Evolutionary conservation across 192 early-diverging fungal genomes (phyloP), one percentile per base, ranked within the genome.

Genomic region (Linnemannia elongata): DNA sequence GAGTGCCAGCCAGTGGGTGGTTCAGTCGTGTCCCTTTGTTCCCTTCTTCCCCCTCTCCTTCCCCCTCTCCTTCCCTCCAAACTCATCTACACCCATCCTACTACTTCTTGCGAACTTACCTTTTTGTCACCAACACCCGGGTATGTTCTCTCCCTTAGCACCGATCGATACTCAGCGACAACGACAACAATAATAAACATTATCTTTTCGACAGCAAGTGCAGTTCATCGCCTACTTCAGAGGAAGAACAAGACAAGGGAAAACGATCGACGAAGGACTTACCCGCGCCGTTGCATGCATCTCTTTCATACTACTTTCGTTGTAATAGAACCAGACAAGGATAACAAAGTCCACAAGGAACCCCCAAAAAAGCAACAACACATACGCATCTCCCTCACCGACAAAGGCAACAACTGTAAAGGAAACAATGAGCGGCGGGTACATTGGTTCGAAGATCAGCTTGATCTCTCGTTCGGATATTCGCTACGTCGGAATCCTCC

Each of bases 401-500:
- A 75, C 74, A 75, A 45, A 45, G 30, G 20, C 20, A 24, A 30
- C 41, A 30, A 41, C 13, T 2, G 72, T 60, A 27, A 24, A 39
- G 54, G n/a, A 41, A 68, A 72, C 75, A 73, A 87, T 87, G 85
- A 87, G 91, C 47, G 86, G 88, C 35, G 90, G 89, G 36, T 93
- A 91, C 79, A 93, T 93, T 85, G 92, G 92, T 55, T 91, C 91
- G 69, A 93, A 93, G 90, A 93, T 93, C 83, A 91, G 88, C 76
- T 92, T 99, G 70, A 97, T 98, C 82, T 96, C 95, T 72, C 94
- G 96, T 80, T 94, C 94, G 76, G 94, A 96, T 81, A 96, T 98
- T 87, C 95, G 98, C 86, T 99, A 97, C 89, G 94, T 96, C 54
- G 98, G 98, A 39, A 95, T 94, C 47, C 92, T 99, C 27, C 94